These are phyloP conservation scores for Aspergillus niger DNA, from an alignment of 2,329 filamentous ascomycete species.

Conservation along the genomic window DNA sequence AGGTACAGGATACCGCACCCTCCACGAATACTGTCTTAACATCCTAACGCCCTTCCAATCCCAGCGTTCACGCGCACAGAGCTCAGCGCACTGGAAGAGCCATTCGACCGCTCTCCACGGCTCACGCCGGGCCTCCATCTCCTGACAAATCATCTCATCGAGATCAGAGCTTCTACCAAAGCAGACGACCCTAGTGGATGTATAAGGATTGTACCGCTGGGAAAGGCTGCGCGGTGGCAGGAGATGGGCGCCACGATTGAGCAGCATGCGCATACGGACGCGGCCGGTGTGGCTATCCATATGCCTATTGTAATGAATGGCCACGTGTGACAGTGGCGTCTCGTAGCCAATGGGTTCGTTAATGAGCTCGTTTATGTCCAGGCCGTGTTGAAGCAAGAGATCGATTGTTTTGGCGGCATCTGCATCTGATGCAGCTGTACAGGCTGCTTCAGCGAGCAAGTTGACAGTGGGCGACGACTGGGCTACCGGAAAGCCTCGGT, in stretches of 20 bases:
- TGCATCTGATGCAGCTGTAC: background rate
- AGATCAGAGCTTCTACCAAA: background rate
- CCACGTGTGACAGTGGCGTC: background rate
- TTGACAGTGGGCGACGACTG: background rate
- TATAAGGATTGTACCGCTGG: background rate
- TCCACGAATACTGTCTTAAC: background rate
- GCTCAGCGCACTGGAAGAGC: background rate
- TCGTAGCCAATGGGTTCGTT: rapidly evolving
- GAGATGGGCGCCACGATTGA: background rate
- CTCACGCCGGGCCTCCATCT: background rate
- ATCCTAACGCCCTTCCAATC: background rate
- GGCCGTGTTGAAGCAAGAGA: background rate
- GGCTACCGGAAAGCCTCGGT: background rate
- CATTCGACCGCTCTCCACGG: background rate
- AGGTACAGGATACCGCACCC: background rate
- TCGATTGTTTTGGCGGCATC: background rate
- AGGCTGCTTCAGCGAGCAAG: background rate
- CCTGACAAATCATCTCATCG: background rate
- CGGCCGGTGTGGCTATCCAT: background rate
- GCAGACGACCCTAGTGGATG: no score
- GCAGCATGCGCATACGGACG: background rate
- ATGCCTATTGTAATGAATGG: background rate
- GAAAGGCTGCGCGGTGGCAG: background rate
- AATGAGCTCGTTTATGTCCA: background rate
- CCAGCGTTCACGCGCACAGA: background rate